A percentile compares a stretch with the other conserved stretches of the same genome.
Evolutionary conservation across 169 alveolate species (phyloP).

Genomic region (Plasmodium gaboni): DNA sequence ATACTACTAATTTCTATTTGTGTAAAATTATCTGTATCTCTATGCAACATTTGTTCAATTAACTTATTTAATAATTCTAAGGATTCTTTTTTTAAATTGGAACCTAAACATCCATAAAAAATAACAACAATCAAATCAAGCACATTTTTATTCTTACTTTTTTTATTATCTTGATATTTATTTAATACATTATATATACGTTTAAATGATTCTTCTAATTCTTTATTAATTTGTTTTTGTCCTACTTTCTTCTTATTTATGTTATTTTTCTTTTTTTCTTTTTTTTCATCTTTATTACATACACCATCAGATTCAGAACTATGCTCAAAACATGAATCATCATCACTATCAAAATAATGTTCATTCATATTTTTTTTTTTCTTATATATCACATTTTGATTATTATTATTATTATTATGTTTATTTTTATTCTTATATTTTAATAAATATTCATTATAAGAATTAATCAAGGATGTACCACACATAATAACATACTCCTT

Average conservation of each 20-base stretch:
- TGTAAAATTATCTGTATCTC: slow-evolving; percentile 74
- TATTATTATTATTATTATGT: not conserved
- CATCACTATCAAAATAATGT: not conserved
- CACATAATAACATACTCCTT: slow-evolving; percentile 50
- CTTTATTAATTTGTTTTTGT: slow-evolving; percentile 19
- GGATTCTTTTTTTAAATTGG: slow-evolving; percentile 54
- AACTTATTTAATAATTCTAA: slow-evolving; percentile 48
- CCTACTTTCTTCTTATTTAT: too few relatives aligned
- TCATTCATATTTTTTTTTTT: slow-evolving; percentile 4
- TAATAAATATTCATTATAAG: slow-evolving; percentile 33
- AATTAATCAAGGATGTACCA: slow-evolving; percentile 58
- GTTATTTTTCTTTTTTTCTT: too few relatives aligned
- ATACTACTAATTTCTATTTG: slow-evolving; percentile 73
- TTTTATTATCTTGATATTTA: slow-evolving; percentile 64
- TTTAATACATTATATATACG: slow-evolving; percentile 50
- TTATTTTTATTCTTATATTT: slow-evolving; percentile 15
- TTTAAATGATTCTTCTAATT: slow-evolving; percentile 46
- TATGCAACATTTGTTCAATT: slow-evolving; percentile 61
- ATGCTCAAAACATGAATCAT: not conserved
- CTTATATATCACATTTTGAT: slow-evolving; percentile 4
- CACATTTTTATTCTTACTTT: slow-evolving; percentile 59
- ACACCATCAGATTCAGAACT: too few relatives aligned
- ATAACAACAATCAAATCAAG: slow-evolving; percentile 63
- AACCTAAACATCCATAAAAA: slow-evolving; percentile 67
- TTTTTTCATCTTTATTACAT: too few relatives aligned